These are phyloP conservation scores for Metschnikowia lachancei DNA, from an alignment of 805 yeast species.

Conservation along the genomic window DNA sequence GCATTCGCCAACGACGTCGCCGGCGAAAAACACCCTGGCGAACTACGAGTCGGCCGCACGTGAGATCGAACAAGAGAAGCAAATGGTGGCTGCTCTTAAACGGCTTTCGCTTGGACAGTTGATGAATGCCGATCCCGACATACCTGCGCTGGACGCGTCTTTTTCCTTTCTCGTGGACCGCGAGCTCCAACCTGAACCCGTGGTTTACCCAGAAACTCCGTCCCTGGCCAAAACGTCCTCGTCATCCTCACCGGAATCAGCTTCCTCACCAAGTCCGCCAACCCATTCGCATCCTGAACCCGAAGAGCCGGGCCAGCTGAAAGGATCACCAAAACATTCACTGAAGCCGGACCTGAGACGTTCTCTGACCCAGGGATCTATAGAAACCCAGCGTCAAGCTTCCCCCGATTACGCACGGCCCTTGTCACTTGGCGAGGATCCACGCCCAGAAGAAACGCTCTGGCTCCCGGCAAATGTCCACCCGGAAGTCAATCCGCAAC, in stretches of 20 bases:
- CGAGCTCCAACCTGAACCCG: constrained; percentile 6
- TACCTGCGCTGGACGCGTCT: constrained; percentile 44
- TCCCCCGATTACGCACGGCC: constrained; percentile 1
- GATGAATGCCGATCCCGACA: constrained; percentile 66
- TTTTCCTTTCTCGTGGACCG: constrained; percentile 14
- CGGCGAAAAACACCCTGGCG: constrained; percentile 17
- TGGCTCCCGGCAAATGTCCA: constrained; percentile 98
- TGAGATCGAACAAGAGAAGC: constrained; percentile 71
- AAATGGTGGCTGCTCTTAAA: constrained; percentile 70
- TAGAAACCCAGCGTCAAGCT: background rate
- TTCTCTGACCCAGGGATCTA: background rate
- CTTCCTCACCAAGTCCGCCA: background rate
- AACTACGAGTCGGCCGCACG: constrained; percentile 57
- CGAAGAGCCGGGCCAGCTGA: too few relatives aligned
- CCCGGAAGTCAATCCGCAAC: constrained; percentile 93
- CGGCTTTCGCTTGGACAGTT: constrained; percentile 67
- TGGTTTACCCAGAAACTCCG: constrained; percentile 2
- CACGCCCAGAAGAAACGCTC: constrained; percentile 41
- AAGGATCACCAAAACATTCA: background rate
- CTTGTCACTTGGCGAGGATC: constrained; percentile 7
- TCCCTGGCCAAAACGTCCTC: background rate
- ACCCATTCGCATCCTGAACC: too few relatives aligned
- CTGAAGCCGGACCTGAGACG: background rate
- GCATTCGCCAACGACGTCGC: constrained; percentile 13
- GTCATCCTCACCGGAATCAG: constrained; percentile 5